phyloP scores from a whole-genome alignment of 2,329 filamentous ascomycete genomes.

The Aspergillus transmontanensis region DNA sequence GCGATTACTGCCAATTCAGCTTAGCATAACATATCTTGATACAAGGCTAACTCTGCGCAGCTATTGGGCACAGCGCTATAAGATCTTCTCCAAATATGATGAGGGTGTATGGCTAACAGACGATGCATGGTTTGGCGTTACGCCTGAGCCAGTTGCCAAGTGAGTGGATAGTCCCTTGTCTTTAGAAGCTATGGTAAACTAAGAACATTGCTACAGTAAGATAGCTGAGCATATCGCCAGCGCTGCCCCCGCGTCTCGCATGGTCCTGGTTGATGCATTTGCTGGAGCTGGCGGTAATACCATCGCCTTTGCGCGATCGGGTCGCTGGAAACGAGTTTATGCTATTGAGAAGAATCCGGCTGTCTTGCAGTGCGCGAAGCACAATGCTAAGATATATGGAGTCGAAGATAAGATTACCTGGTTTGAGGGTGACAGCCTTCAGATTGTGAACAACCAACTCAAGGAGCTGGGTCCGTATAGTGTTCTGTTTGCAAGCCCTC shows the following conservation, averaged over 20 bases:
- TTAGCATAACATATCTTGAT: constrained; percentile 8
- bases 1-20: constrained; percentile 20
- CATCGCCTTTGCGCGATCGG: constrained; percentile 86
- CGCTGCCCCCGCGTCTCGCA: constrained; percentile 57
- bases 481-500: constrained; percentile 71
- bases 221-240: constrained; percentile 73
- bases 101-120: constrained; percentile 88
- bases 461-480: constrained; percentile 52
- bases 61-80: constrained; percentile 88
- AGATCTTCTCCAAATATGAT: constrained; percentile 85
- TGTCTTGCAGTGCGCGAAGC: constrained; percentile 84
- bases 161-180: constrained; percentile 45
- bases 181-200: neutral
- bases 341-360: constrained; percentile 82
- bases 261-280: constrained; percentile 82
- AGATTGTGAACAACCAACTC: constrained; percentile 60
- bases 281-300: constrained; percentile 90
- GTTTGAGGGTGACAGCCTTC: constrained; percentile 85
- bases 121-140: constrained; percentile 95
- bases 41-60: constrained; percentile 46
- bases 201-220: constrained; percentile 52
- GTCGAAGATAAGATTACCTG: constrained; percentile 78
- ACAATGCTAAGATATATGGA: constrained; percentile 86
- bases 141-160: constrained; percentile 87
- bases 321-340: constrained; percentile 79